phyloP scores from a whole-genome alignment of 176 grass and related monocot genomes.

The Typha latifolia region DNA sequence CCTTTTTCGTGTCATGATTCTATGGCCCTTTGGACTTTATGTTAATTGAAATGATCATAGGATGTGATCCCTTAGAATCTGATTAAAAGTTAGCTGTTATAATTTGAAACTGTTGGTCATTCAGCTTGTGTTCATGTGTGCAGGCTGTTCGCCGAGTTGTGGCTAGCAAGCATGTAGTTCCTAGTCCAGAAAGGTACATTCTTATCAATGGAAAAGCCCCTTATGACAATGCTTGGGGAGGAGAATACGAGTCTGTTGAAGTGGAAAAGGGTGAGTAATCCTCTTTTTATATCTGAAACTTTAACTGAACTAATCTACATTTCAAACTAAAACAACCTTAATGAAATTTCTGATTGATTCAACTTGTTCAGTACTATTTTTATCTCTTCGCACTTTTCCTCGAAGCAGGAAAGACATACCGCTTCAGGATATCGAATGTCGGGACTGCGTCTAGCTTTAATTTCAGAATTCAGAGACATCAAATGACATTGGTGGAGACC shows the following conservation, averaged over 20 bases:
- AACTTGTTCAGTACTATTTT: background rate
- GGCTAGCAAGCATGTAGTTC: background rate
- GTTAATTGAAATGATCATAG: no score
- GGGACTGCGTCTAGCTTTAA: constrained; percentile 4
- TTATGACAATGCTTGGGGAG: constrained; percentile 4
- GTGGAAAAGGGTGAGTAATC: background rate
- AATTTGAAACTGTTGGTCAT: no score
- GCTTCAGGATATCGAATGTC: constrained; percentile 3
- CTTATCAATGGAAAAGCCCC: constrained; percentile 10
- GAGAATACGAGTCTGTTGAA: constrained; percentile 1
- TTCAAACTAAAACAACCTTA: no score
- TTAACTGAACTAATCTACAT: background rate
- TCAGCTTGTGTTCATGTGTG: background rate
- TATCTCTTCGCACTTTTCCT: background rate
- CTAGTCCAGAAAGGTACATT: background rate
- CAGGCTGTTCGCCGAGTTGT: background rate
- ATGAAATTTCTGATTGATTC: background rate
- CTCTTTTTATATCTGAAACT: background rate
- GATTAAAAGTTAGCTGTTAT: no score
- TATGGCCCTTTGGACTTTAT: no score
- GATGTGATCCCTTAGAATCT: no score
- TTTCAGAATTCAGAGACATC: constrained; percentile 9
- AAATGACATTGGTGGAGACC: constrained; percentile 7
- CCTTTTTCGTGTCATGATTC: no score
- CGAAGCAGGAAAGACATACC: constrained; percentile 4